These are phyloP conservation scores for Cyphellophora attinorum DNA, from an alignment of 2,329 filamentous ascomycete species.

Conservation along the genomic window DNA sequence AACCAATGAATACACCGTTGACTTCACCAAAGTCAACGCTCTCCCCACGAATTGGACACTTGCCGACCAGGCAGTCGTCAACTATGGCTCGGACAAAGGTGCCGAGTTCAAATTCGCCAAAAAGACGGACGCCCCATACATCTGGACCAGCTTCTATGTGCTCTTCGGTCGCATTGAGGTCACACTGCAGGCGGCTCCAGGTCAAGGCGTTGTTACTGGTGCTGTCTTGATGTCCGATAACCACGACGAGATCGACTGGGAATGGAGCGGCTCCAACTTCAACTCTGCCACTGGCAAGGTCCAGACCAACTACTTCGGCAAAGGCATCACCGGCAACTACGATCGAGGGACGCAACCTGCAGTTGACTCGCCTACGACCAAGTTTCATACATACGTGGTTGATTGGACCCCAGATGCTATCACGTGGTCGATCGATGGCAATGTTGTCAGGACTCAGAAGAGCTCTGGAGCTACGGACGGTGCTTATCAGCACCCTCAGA, in stretches of 20 bases:
- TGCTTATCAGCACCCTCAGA: constrained; percentile 78
- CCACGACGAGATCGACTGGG: constrained; percentile 97
- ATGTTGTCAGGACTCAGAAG: constrained; percentile 62
- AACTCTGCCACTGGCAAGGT: constrained; percentile 49
- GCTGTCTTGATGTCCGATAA: constrained; percentile 94
- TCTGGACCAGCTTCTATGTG: constrained; percentile 39
- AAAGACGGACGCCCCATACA: constrained; percentile 38
- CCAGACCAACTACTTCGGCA: constrained; percentile 98
- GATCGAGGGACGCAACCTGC: constrained; percentile 75
- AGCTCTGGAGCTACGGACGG: constrained; percentile 46
- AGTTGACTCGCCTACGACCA: constrained; percentile 59
- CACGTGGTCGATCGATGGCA: constrained; percentile 77
- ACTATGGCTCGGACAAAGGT: constrained; percentile 54
- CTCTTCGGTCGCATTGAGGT: constrained; percentile 44
- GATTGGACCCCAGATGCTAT: constrained; percentile 82
- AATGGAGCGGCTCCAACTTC: constrained; percentile 79
- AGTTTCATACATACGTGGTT: constrained; percentile 84
- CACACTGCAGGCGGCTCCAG: constrained; percentile 41
- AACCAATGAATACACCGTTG: constrained; percentile 64
- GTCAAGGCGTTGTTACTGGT: constrained; percentile 79
- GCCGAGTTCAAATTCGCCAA: constrained; percentile 41
- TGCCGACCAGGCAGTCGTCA: constrained; percentile 52
- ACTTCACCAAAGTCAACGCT: constrained; percentile 70
- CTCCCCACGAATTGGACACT: constrained; percentile 56
- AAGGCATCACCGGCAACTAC: constrained; percentile 70